Evolutionary conservation across 1,284 basidiomycete genomes (phyloP).

Genomic region (Ustilago hordei): DNA sequence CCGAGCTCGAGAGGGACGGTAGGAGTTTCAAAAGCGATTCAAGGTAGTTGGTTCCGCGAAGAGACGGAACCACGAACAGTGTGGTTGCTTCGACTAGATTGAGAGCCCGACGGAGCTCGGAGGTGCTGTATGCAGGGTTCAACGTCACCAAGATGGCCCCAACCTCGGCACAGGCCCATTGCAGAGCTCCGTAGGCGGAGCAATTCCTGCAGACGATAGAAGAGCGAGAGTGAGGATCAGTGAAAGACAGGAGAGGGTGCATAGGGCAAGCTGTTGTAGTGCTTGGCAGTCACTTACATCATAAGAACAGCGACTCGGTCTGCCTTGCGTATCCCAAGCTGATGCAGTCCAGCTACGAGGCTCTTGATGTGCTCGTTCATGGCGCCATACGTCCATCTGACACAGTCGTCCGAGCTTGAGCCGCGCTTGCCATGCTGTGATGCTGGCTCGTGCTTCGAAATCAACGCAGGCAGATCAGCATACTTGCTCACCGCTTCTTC

Average conservation of each 20-base stretch:
- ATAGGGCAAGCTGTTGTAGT: not conserved
- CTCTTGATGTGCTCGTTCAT: slow-evolving; percentile 78
- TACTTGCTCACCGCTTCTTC: slow-evolving; percentile 74
- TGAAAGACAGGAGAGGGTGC: not conserved
- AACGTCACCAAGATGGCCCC: slow-evolving; percentile 84
- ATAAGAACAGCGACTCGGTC: slow-evolving; percentile 84
- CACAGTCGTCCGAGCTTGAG: slow-evolving; percentile 69
- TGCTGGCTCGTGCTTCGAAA: slow-evolving; percentile 76
- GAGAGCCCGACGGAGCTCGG: slow-evolving; percentile 78
- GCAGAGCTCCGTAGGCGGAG: slow-evolving; percentile 81
- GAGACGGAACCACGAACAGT: slow-evolving; percentile 79
- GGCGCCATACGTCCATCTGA: slow-evolving; percentile 81
- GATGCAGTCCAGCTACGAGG: slow-evolving; percentile 77
- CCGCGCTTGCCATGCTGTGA: slow-evolving; percentile 73
- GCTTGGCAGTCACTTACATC: slow-evolving; percentile 70
- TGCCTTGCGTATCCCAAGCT: slow-evolving; percentile 79
- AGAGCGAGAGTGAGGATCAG: not conserved
- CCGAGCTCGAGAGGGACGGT: slow-evolving; percentile 76
- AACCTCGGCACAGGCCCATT: slow-evolving; percentile 84
- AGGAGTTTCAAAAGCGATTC: slow-evolving; percentile 73
- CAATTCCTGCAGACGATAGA: slow-evolving; percentile 26
- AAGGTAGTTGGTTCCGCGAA: slow-evolving; percentile 54
- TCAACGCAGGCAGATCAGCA: slow-evolving; percentile 75
- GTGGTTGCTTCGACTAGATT: slow-evolving; percentile 78
- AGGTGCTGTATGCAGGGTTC: slow-evolving; percentile 81